phyloP scores from a whole-genome alignment of 2,329 filamentous ascomycete species.

The Neophaeococcomyces mojaviensis region DNA sequence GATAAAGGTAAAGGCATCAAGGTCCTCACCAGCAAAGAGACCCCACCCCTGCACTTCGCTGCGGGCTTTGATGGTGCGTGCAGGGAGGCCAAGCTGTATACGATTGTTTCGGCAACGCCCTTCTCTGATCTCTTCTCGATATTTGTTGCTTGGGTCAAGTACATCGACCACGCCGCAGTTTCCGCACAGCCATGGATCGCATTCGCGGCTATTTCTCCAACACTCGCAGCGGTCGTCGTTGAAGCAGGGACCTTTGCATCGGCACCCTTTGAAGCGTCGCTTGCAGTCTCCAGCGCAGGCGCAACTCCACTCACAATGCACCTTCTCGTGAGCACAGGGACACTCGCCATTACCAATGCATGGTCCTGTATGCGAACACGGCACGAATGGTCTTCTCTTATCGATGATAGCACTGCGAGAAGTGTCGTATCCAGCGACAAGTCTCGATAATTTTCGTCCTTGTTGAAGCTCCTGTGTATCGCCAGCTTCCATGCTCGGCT shows the following conservation, averaged over 20 bases:
- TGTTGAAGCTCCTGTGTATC: background rate
- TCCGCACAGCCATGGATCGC: conserved; percentile 67
- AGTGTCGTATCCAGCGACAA: conserved; percentile 12
- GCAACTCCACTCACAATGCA: conserved; percentile 23
- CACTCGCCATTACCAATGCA: conserved; percentile 19
- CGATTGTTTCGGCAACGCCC: conserved; percentile 64
- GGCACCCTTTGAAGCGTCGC: conserved; percentile 23
- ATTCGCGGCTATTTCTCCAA: conserved; percentile 65
- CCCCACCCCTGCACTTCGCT: conserved; percentile 62
- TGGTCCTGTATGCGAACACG: conserved; percentile 22
- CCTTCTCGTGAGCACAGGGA: conserved; percentile 18
- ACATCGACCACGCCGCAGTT: conserved; percentile 62
- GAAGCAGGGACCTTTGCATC: conserved; percentile 20
- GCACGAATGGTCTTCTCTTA: conserved; percentile 19
- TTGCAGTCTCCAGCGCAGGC: conserved; percentile 20
- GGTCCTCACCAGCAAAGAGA: conserved; percentile 62
- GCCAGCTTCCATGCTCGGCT: background rate
- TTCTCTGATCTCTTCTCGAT: conserved; percentile 49
- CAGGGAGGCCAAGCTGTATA: conserved; percentile 61
- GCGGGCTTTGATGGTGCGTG: conserved; percentile 60
- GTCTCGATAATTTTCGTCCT: conserved; percentile 3
- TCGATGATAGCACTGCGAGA: conserved; percentile 16
- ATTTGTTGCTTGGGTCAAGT: conserved; percentile 60
- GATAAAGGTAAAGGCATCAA: conserved; percentile 63
- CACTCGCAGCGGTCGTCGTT: conserved; percentile 53